phyloP scores from a whole-genome alignment of 192 early-diverging fungal genomes.

The Entomortierella beljakovae region DNA sequence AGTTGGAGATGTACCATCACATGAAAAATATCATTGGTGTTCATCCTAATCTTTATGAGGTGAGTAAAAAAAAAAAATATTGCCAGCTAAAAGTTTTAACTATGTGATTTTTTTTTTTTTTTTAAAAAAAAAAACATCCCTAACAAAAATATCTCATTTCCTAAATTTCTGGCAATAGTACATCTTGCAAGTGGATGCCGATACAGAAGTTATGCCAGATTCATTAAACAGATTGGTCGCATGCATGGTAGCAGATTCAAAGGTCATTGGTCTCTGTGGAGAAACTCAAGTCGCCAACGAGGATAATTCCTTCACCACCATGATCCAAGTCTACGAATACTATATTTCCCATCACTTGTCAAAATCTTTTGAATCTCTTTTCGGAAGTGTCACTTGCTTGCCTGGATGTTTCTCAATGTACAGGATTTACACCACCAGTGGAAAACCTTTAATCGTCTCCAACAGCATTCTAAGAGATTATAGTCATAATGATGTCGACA shows the following conservation, averaged over 20 bases:
- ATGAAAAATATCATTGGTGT: conserved; percentile 90
- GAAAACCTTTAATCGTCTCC: conserved; percentile 88
- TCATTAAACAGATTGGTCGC: conserved; percentile 91
- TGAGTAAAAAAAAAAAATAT: conserved; percentile 1
- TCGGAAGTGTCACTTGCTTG: conserved; percentile 94
- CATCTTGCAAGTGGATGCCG: conserved; percentile 97
- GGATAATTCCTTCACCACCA: conserved; percentile 88
- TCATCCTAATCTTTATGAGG: conserved; percentile 82
- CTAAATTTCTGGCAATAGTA: too few species aligned
- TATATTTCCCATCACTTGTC: conserved; percentile 94
- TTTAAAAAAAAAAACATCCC: conserved; percentile 68
- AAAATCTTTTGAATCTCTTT: conserved; percentile 95
- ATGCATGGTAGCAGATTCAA: conserved; percentile 86
- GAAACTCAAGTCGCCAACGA: conserved; percentile 94
- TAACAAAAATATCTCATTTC: too few species aligned
- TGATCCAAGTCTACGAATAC: conserved; percentile 98
- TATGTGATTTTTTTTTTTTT: conserved; percentile 5
- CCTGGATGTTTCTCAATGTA: conserved; percentile 99
- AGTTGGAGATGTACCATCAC: conserved; percentile 85
- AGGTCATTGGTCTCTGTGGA: conserved; percentile 93
- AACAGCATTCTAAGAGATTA: conserved; percentile 92
- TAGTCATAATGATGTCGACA: conserved; percentile 92
- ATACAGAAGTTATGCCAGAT: conserved; percentile 90
- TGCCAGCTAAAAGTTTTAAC: not conserved
- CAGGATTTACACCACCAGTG: conserved; percentile 85